Conservation (phyloP, 2,329 filamentous ascomycete species). For the Colletotrichum lupini region DNA sequence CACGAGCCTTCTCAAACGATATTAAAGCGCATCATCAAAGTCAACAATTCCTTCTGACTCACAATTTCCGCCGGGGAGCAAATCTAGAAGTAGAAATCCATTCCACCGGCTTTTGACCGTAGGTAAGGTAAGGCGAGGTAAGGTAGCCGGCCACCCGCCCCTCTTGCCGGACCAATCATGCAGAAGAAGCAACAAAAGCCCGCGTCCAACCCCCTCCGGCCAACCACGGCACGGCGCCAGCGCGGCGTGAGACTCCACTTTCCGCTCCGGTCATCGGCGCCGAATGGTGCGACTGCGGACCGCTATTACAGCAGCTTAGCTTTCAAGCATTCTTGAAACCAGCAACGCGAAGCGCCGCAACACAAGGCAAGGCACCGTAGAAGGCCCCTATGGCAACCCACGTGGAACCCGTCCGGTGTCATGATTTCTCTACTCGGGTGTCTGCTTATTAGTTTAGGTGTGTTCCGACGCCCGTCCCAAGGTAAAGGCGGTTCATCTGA, state of each 20-base stretch:
- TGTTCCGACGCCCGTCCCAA: neutral
- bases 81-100: neutral
- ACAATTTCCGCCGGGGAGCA: neutral
- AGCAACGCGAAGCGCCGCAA: neutral
- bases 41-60: neutral
- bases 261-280: slow-evolving; percentile 33
- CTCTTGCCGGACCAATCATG: neutral
- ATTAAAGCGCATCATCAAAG: neutral
- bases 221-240: slow-evolving; percentile 18
- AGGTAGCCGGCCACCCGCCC: neutral
- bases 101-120: neutral
- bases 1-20: too few species aligned
- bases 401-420: neutral
- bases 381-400: neutral
- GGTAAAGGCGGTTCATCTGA: neutral
- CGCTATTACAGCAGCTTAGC: neutral
- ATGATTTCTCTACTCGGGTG: neutral
- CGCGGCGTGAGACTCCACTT: neutral
- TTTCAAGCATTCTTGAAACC: neutral
- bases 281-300: neutral
- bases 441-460: neutral
- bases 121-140: too few species aligned
- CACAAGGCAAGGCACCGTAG: neutral
- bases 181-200: neutral
- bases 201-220: neutral